Base-by-base conservation (phyloP, 2,329 filamentous ascomycete species). In the Dothideomycetes sp. region DNA sequence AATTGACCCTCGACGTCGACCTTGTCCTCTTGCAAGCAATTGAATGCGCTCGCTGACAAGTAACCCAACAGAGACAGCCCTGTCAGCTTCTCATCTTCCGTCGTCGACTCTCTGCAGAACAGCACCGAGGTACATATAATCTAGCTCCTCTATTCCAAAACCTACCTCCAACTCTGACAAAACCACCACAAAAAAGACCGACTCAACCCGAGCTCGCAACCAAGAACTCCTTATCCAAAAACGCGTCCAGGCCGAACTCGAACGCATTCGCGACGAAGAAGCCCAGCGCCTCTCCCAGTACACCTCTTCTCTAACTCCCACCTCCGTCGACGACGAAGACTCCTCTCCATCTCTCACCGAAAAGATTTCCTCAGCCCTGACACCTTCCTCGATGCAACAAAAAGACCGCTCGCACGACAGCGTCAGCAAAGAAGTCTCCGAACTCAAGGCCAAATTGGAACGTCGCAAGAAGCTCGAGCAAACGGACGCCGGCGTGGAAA, bases 151-250 rank as follows among this genome's bases (percentile, higher is more conserved):
- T 25, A 25, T 8, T 8, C 23, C 23, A 25, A 25, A 25, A 25
- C 12, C 23, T 8, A 25, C 12, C 23, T 25, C 23, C 23, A 12
- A 25, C 23, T 12, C 23, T 25, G 8, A 25, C 12, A 13, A 19
- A 31, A 31, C 35, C 23, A 41, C 43, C 31, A 10, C 33, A 16
- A 37, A 20, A 45, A 59, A 96, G 89, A 89, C 83, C 64, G 88
- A 96, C 68, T 78, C 80, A 45, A 88, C 86, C 50, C 87, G 89
- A 59, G 74, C 82, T 55, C 84, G 84, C 65, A 71, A 80, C 57
- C 69, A 86, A 62, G 89, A 96, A 67, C 78, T 91, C 49, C 82
- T 89, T 55, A 80, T 94, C 62, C 88, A 95, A 69, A 69, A 77
- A 59, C 88, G 89, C 63, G 85, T 95, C 46, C 78, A 82, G 55